phyloP scores from a whole-genome alignment of 129 eudicot genomes.

The Arctium lappa region DNA sequence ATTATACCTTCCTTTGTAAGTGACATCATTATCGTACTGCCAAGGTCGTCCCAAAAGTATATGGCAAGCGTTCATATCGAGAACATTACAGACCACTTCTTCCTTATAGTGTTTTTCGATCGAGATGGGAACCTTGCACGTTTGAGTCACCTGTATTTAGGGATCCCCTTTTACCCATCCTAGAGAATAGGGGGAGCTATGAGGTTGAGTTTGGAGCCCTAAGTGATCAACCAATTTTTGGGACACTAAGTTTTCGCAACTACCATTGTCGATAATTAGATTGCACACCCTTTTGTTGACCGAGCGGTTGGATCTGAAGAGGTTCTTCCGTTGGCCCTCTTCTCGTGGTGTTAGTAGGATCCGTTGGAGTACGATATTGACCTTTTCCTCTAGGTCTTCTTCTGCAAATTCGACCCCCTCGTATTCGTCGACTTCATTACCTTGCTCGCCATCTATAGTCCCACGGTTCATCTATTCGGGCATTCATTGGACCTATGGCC shows the following conservation, averaged over 20 bases:
- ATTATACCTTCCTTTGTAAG: background rate
- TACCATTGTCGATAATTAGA: background rate
- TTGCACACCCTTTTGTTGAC: background rate
- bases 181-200: background rate
- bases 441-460: no score
- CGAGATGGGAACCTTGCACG: background rate
- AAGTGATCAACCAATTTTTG: background rate
- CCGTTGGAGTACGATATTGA: no score
- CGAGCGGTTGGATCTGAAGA: background rate
- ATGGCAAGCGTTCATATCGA: background rate
- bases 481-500: no score
- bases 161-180: background rate
- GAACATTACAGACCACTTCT: no score
- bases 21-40: background rate
- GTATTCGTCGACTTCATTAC: no score
- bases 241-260: background rate
- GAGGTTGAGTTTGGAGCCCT: background rate
- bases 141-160: background rate
- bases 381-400: no score
- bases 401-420: no score
- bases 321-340: background rate
- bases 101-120: no score
- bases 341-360: no score
- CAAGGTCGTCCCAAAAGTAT: no score
- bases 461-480: no score